Conservation (phyloP, 1,139 yeast genomes). For the Hansenula lynferdii region DNA sequence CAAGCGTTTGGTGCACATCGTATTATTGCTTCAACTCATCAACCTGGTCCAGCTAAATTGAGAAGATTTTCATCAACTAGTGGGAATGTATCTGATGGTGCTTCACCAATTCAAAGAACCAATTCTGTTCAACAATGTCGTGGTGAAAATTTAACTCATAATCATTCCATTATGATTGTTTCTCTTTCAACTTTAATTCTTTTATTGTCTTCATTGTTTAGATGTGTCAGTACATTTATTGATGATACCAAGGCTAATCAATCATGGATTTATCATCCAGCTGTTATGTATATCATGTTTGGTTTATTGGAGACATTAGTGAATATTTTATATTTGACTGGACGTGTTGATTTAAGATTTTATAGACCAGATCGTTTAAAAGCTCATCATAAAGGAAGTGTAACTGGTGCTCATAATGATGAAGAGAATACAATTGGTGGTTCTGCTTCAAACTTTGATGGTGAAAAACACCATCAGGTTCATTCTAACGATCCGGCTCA, state of each 20-base stretch:
- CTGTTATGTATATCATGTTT: conserved; percentile 64
- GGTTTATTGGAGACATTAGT: conserved; percentile 59
- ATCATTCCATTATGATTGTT: conserved; percentile 43
- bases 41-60: conserved; percentile 7
- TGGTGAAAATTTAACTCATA: conserved; percentile 38
- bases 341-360: conserved; percentile 70
- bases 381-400: background rate
- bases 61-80: conserved; percentile 18
- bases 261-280: conserved; percentile 43
- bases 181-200: conserved; percentile 47
- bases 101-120: conserved; percentile 20
- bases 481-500: background rate
- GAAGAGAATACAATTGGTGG: conserved; percentile 1
- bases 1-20: conserved; percentile 40
- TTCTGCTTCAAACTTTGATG: background rate
- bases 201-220: conserved; percentile 50
- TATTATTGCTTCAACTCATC: conserved; percentile 34
- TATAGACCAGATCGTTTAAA: conserved; percentile 63
- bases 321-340: conserved; percentile 48
- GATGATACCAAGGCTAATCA: conserved; percentile 27
- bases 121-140: conserved; percentile 19
- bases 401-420: background rate
- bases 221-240: conserved; percentile 52
- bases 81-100: conserved; percentile 24
- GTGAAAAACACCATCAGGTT: background rate